Base-by-base conservation (phyloP, 116 monocot genomes). In the Cymodocea nodosa region DNA sequence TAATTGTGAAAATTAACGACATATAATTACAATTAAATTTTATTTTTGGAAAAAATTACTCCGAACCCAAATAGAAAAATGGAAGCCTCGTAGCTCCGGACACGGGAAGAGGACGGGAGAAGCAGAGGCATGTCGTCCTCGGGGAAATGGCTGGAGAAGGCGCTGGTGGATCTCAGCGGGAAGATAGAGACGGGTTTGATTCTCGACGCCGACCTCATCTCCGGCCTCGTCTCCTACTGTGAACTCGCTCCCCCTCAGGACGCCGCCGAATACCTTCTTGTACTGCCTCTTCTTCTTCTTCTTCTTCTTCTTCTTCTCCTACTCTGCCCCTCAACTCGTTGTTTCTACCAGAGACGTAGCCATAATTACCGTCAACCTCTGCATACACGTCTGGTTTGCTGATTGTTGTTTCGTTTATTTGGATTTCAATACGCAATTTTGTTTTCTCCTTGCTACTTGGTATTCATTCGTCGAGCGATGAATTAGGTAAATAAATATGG, bases 201-300 rank as follows among this genome's bases (percentile, higher is more conserved):
- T 39, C 65, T 98, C 61, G 98, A 92, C 60, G 67, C 74, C 13
- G 98, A 92, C 63, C 80, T 98, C 80, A 86, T 98, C 68, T 77
- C 77, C 57, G 92, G 98, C 17, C 86, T 98, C 71, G 98, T 90
- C 76, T 89, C 98, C 77, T 98, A 86, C 84, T 98, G 98, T 66
- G 98, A 98, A 68, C 92, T 92, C 71, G 92, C 98, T 9, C 81
- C 89, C 35, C 98, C 98, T 17, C 72, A 61, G 2, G 92, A 98
- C 65, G 92, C 98, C 54, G 79, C 84, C 56, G 89, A 92, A 59
- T 98, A 98, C 74, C 81, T 98, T 56, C 68, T 37, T 18, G 95
- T 95, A 68, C 57, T 6, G 23, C 14, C 15, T 15, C 57, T 57
- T 15, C 6, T 56, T 18, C 35, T 6, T 40, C 68, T 23, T 15